Evolutionary conservation across 2,329 filamentous ascomycete genomes (phyloP).

Genomic region (Colletotrichum sp.): DNA sequence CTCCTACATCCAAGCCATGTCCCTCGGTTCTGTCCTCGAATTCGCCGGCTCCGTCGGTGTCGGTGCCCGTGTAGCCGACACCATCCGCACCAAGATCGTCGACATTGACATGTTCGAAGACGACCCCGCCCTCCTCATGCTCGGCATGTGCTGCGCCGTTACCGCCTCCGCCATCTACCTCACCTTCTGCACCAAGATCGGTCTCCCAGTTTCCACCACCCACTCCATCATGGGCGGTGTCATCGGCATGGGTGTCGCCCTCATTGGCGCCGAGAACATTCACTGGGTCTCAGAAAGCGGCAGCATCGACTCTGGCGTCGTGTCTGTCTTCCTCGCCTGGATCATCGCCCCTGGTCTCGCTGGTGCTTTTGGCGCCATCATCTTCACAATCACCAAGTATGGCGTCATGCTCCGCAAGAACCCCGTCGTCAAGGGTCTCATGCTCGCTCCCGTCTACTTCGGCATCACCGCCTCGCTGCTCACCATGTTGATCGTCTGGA

Average conservation of each 20-base stretch:
- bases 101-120: slow-evolving; percentile 39
- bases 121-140: slow-evolving; percentile 44
- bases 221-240: slow-evolving; percentile 50
- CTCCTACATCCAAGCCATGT: slow-evolving; percentile 52
- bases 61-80: slow-evolving; percentile 50
- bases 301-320: slow-evolving; percentile 39
- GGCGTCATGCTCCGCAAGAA: slow-evolving; percentile 45
- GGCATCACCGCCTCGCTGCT: slow-evolving; percentile 49
- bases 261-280: slow-evolving; percentile 41
- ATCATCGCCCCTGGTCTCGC: slow-evolving; percentile 50
- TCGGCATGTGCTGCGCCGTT: slow-evolving; percentile 45
- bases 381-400: slow-evolving; percentile 48
- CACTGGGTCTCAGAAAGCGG: slow-evolving; percentile 40
- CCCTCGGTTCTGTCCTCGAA: slow-evolving; percentile 51
- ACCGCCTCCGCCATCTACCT: slow-evolving; percentile 44
- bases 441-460: slow-evolving; percentile 60
- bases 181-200: slow-evolving; percentile 40
- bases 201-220: slow-evolving; percentile 46
- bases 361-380: slow-evolving; percentile 45
- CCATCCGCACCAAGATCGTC: slow-evolving; percentile 53
- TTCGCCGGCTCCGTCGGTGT: slow-evolving; percentile 53
- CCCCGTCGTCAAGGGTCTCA: slow-evolving; percentile 44
- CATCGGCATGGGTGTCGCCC: slow-evolving; percentile 50
- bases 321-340: slow-evolving; percentile 52
- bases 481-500: slow-evolving; percentile 24